phyloP scores from a whole-genome alignment of 805 yeast genomes.

The Peterozyma xylosa region DNA sequence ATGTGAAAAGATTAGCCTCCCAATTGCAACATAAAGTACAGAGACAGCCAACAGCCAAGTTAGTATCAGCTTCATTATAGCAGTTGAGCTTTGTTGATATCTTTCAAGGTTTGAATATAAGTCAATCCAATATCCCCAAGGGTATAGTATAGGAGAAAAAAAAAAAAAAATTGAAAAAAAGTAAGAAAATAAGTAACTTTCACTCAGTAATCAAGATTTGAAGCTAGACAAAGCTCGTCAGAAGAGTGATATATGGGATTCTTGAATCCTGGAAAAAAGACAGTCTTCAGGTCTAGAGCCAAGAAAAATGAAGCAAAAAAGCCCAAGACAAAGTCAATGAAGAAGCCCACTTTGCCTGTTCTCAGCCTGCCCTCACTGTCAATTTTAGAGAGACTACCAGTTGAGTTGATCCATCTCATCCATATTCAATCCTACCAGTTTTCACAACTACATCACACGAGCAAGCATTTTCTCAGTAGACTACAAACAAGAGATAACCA shows the following conservation, averaged over 20 bases:
- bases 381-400: conserved; percentile 3
- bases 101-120: no score
- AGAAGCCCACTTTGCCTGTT: not conserved
- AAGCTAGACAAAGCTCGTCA: no score
- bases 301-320: not conserved
- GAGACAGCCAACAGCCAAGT: no score
- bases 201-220: not conserved
- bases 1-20: no score
- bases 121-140: no score
- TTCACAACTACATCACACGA: not conserved
- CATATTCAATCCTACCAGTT: not conserved
- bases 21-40: no score
- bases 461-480: conserved; percentile 1
- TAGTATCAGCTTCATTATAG: no score
- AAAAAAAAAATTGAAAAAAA: not conserved
- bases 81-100: no score
- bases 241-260: not conserved
- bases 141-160: no score
- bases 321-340: not conserved
- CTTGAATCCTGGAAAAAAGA: not conserved
- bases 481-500: not conserved
- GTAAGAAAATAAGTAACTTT: not conserved
- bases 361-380: not conserved
- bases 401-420: conserved; percentile 5
- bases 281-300: not conserved